A percentile compares a stretch with the other conserved stretches of the same genome.
These are phyloP conservation scores for Cordyceps javanica DNA, from an alignment of 2,329 filamentous ascomycete genomes.

Conservation along the genomic window DNA sequence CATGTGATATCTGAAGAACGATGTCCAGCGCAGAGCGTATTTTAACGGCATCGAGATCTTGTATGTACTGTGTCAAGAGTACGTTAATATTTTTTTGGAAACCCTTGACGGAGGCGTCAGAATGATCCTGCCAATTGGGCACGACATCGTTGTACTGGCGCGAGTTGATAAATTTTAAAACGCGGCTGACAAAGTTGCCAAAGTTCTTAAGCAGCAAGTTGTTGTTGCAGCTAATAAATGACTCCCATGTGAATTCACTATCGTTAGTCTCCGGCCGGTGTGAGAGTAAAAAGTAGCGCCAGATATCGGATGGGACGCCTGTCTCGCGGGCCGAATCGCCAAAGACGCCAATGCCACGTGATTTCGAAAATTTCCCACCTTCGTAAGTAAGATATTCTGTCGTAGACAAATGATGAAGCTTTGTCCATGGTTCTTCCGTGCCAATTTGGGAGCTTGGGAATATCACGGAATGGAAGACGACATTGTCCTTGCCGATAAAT, in stretches of 20 bases:
- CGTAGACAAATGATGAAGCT: constrained; percentile 79
- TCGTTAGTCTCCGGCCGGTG: constrained; percentile 81
- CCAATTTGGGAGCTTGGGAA: constrained; percentile 85
- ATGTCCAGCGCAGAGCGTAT: constrained; percentile 60
- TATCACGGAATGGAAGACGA: constrained; percentile 73
- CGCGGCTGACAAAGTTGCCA: constrained; percentile 67
- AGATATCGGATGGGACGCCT: constrained; percentile 76
- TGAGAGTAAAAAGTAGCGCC: constrained; percentile 84
- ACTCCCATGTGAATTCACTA: constrained; percentile 81
- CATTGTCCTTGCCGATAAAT: constrained; percentile 76
- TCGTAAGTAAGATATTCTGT: constrained; percentile 86
- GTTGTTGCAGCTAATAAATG: constrained; percentile 80
- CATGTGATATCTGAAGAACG: constrained; percentile 60
- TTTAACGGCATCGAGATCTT: constrained; percentile 63
- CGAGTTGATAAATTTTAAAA: constrained; percentile 62
- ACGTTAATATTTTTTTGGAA: constrained; percentile 54
- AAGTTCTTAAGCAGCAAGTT: constrained; percentile 72
- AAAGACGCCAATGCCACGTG: constrained; percentile 82
- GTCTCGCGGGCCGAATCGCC: constrained; percentile 84
- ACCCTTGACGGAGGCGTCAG: constrained; percentile 45
- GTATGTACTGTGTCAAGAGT: constrained; percentile 59
- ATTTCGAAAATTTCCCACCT: constrained; percentile 88
- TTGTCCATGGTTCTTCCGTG: constrained; percentile 80
- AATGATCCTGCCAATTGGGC: constrained; percentile 30
- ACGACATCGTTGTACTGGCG: constrained; percentile 25